A percentile compares a stretch with the other conserved stretches of the same genome.
These are phyloP conservation scores for Drosera spatulata DNA, from an alignment of 179 eudicot genomes.

Conservation along the genomic window DNA sequence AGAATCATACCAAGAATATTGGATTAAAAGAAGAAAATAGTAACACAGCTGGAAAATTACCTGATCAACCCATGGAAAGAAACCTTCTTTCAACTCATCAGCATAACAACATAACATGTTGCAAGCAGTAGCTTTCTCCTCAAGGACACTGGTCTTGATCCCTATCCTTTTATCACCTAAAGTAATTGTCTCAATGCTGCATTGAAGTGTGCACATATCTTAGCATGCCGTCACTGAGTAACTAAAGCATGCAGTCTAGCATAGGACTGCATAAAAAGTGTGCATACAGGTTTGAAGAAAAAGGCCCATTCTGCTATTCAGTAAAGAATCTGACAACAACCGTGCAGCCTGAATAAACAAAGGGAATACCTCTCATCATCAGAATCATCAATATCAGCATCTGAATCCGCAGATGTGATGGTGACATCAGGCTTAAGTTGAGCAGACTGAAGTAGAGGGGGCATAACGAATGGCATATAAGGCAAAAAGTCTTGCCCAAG, in stretches of 20 bases:
- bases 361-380: conserved; percentile 18
- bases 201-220: not conserved
- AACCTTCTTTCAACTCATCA: conserved; percentile 19
- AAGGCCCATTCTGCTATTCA: too few species aligned
- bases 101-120: conserved; percentile 22
- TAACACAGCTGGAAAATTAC: not conserved
- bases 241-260: too few species aligned
- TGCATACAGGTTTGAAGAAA: too few species aligned
- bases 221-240: not conserved
- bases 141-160: conserved; percentile 13
- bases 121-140: conserved; percentile 21
- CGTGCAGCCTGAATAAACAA: not conserved
- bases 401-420: conserved; percentile 7
- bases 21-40: not conserved
- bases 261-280: too few species aligned
- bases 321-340: too few species aligned
- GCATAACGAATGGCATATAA: conserved; percentile 15
- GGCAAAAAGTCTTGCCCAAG: conserved; percentile 19
- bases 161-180: conserved; percentile 12
- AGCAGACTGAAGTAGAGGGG: conserved; percentile 18
- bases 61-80: conserved; percentile 17
- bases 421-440: conserved; percentile 14
- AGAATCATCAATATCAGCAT: conserved; percentile 12
- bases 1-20: not conserved
- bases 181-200: conserved; percentile 16